These are phyloP conservation scores for Trametes maxima DNA, from an alignment of 768 basidiomycete species.

Conservation along the genomic window DNA sequence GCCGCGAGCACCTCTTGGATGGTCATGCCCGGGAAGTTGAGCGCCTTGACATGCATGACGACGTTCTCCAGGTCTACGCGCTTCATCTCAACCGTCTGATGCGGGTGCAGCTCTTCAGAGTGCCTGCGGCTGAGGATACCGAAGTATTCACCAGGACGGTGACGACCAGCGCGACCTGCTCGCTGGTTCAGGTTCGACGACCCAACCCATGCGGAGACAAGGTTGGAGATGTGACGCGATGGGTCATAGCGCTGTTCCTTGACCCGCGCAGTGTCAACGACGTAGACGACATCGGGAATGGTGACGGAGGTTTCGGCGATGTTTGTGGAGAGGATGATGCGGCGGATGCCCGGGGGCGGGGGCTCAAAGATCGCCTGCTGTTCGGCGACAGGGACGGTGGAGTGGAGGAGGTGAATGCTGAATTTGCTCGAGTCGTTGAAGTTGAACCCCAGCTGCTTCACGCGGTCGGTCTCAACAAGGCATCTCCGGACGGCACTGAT, in stretches of 20 bases:
- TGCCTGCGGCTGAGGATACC: slow-evolving; percentile 73
- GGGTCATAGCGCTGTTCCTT: slow-evolving; percentile 93
- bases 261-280: slow-evolving; percentile 85
- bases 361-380: slow-evolving; percentile 91
- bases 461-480: slow-evolving; percentile 51
- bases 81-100: slow-evolving; percentile 96
- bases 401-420: slow-evolving; percentile 83
- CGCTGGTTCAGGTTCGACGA: slow-evolving; percentile 88
- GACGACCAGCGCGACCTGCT: slow-evolving; percentile 90
- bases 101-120: slow-evolving; percentile 62
- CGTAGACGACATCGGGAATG: slow-evolving; percentile 93
- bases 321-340: slow-evolving; percentile 92
- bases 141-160: slow-evolving; percentile 89
- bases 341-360: slow-evolving; percentile 72
- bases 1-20: slow-evolving; percentile 86
- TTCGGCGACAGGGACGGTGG: slow-evolving; percentile 83
- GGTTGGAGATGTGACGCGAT: slow-evolving; percentile 81
- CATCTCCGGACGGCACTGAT: slow-evolving; percentile 71
- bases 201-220: slow-evolving; percentile 91
- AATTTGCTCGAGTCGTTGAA: slow-evolving; percentile 62
- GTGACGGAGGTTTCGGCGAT: slow-evolving; percentile 96
- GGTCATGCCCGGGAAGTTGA: slow-evolving; percentile 82
- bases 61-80: slow-evolving; percentile 86
- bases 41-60: slow-evolving; percentile 95
- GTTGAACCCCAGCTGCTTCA: slow-evolving; percentile 52